Base-by-base conservation (phyloP, 306 rosid genomes). In the Vachellia collinsii region DNA sequence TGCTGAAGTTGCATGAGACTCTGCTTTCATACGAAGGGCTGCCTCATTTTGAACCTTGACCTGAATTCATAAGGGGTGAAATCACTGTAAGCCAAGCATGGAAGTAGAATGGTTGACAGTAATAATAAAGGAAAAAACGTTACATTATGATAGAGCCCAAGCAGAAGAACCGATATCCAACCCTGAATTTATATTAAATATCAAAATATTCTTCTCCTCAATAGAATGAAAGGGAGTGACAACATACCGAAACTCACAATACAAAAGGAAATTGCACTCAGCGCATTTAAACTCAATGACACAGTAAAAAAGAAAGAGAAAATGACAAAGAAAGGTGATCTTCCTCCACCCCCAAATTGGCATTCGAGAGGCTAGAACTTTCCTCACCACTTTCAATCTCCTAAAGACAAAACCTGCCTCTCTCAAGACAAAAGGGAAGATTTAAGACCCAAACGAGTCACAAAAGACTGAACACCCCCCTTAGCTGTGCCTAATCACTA, bases 21-120 rank as follows among this genome's bases (percentile, higher is more conserved):
- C 98, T 0, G 97, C 97, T 84, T 91, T 89, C 72, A 80, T 22
- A 80, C 89, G 93, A 87, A 90, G 90, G 80, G 86, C 86, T 14
- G 54, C 69, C 87, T 93, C 98, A 76, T 82, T 90, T 87, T 89
- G 89, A 77, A 91, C 83, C 90, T 91, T 94, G 51, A 86, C 90
- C 99, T 94, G 82, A 79, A 80, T 75, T 79, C 61, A 76, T 16
- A 78, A 65, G 23, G 64, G 44, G 63, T 23, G 54, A 76, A 44
- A 79, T 46, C 72, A 80, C 66, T 34, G 69, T 47, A 74, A 48
- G 80, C 36, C 51, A 9, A 10, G 53, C 20, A 8, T n/a, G 48
- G 37, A 43, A 20, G 58, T 37, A 72, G 75, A 36, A 70, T 61
- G 79, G 41, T 64, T 63, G 64, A 79, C 36, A 29, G 34, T 58